Base-by-base conservation (phyloP, 805 yeast genomes). In the Barnettozyma vustinii region DNA sequence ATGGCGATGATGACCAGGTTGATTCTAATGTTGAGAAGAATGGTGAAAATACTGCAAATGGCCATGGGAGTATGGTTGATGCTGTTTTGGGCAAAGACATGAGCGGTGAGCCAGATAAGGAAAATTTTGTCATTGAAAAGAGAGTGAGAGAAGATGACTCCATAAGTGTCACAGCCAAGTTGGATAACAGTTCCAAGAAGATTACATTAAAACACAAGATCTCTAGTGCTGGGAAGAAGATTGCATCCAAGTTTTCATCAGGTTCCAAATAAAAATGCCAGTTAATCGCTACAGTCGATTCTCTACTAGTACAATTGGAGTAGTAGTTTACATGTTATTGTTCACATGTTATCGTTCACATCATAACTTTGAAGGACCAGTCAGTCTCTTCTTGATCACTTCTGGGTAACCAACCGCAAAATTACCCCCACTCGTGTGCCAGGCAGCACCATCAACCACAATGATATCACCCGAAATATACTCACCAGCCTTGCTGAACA, bases 401-500 rank as follows among this genome's bases (percentile, higher is more conserved):
- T 72, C 70, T 8, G 85, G 84, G 54, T 78, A 79, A 54, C 68
- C 58, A 33, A 65, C 63, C 25, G 65, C 51, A 26, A 64, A 59
- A 42, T 69, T 54, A 48, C 64, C 51, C 12, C 68, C 65, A 13
- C 91, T 89, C 63, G 81, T 71, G 62, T 88, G 96, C 96, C 97
- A 90, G 50, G 79, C 74, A 2, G 84, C 98, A 46, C 97, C 97
- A 68, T 91, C 98, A 5, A 92, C 96, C 16, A 88, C 84, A 36
- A 80, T 74, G 15, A 83, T 71, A 5, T 89, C 79, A 15, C 97
- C 97, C 13, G 85, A 82, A 27, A 91, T 75, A 64, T 81, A 91
- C 5, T 71, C 57, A 7, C 91, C 89, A 5, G 96, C 96, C 2
- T 84, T 85, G 44, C 96, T 86, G 59, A 91, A 86, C 57, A 92